Conservation (phyloP, 345 rosid species). For the Salix caprea region DNA sequence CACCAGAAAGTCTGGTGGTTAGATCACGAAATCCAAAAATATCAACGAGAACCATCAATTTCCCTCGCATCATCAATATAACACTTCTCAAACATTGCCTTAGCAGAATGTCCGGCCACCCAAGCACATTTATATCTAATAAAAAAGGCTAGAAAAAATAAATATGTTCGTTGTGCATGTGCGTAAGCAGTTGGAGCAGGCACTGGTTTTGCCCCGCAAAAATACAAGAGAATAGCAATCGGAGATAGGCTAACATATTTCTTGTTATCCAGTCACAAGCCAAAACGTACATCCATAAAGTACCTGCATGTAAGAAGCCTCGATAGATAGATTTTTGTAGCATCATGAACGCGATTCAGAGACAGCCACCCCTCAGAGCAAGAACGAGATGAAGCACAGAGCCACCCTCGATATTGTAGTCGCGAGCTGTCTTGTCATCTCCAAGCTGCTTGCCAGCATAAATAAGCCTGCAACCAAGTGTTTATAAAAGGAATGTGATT, state of each 20-base stretch:
- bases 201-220: neutral
- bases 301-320: neutral
- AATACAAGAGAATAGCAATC: neutral
- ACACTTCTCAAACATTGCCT: neutral
- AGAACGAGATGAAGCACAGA: slow-evolving; percentile 98
- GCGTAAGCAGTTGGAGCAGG: neutral
- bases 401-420: slow-evolving; percentile 93
- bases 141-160: neutral
- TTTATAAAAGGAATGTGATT: neutral
- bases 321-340: neutral
- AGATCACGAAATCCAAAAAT: neutral
- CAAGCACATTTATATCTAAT: neutral
- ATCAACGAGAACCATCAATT: neutral
- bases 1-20: neutral
- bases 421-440: slow-evolving; percentile 93
- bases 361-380: slow-evolving; percentile 80
- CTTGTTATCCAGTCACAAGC: neutral
- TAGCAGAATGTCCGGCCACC: neutral
- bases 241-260: neutral
- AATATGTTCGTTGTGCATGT: neutral
- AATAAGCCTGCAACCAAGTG: slow-evolving; percentile 44
- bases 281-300: neutral
- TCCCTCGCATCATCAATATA: neutral
- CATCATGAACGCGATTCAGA: neutral
- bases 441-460: slow-evolving; percentile 95